Base-by-base conservation (phyloP, 306 rosid genomes). In the Cyclanthera cordifolia region DNA sequence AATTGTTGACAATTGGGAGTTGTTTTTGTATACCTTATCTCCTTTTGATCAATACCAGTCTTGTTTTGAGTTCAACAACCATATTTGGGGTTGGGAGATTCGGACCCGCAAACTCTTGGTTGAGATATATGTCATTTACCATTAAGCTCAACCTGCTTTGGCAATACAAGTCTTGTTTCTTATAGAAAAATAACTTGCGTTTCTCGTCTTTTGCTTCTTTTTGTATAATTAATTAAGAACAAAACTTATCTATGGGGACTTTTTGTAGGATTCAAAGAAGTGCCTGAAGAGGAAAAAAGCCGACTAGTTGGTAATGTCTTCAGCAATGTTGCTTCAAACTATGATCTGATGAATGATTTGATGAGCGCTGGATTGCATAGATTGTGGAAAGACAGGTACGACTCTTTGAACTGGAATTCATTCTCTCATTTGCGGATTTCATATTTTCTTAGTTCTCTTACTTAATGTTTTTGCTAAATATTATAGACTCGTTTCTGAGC, bases 361-460 rank as follows among this genome's bases (percentile, higher is more conserved):
- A 93, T 90, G 99, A 93, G 95, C 77, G 91, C 72, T 64, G 99
- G 99, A 60, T 79, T 93, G 67, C 99, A 93, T 58, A 85, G 99
- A 84, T 72, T 93, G 74, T 93, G 99, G 99, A 93, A 93, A 82
- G 99, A 93, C 32, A 93, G 91, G 99, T 90, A 73, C 24, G 53
- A 25, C 52, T 54, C 2, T 63, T 37, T 14, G 32, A 51, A 32
- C 28, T 53, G 13, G 73, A 2, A 15, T 52, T 77, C 17, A 10
- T 67, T 71, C 30, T 30, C 28, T 12, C 54, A 30, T 25, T 16
- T 30, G 16, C 17, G 21, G 1, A 8, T 30, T 3, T 6, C 12
- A 27, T 60, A 54, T 17, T 73, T 72, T 51, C 41, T 50, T 75
- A n/a, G n/a, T 68, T 4, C 34, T 45, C 19, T 47, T 19, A 16